Conservation (phyloP, 73 alveolate species). For the Uronychia setigera region DNA sequence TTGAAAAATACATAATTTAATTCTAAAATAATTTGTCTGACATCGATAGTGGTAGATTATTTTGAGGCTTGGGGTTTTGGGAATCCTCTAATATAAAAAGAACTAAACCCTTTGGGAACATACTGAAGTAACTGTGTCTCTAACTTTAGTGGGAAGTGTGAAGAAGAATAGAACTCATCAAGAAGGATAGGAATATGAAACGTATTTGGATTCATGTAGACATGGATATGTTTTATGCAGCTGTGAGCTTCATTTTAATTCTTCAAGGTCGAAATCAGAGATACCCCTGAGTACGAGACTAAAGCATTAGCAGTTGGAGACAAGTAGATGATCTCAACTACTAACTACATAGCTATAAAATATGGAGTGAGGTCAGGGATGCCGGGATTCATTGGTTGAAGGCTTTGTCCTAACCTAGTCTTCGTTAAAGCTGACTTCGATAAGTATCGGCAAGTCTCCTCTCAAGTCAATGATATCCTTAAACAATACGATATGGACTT, state of each 20-base stretch:
- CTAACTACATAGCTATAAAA: constrained; percentile 94
- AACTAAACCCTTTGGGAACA: too few relatives aligned
- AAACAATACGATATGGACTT: constrained; percentile 64
- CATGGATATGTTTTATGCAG: constrained; percentile 85
- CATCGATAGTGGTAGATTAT: too few relatives aligned
- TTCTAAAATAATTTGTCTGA: too few relatives aligned
- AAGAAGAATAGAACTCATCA: background rate
- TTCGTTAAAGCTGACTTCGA: constrained; percentile 24
- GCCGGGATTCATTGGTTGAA: constrained; percentile 33
- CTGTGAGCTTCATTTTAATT: constrained; percentile 9
- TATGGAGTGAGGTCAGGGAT: constrained; percentile 95
- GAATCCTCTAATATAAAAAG: background rate
- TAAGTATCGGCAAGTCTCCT: constrained; percentile 29
- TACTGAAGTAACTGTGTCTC: too few relatives aligned
- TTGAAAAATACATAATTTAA: too few relatives aligned
- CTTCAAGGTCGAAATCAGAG: constrained; percentile 68
- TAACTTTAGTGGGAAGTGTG: background rate
- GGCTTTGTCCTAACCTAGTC: constrained; percentile 41
- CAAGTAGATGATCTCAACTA: constrained; percentile 88
- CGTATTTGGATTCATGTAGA: constrained; percentile 80
- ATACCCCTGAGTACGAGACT: constrained; percentile 66
- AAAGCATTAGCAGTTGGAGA: constrained; percentile 97
- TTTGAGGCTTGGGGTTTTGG: too few relatives aligned
- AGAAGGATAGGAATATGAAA: constrained; percentile 62
- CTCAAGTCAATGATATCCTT: constrained; percentile 27